Percentiles rank a stretch among this genome's conserved stretches.
Evolutionary conservation across 495 filamentous ascomycete genomes (phyloP).

Genomic region (Neurospora sublineolata): DNA sequence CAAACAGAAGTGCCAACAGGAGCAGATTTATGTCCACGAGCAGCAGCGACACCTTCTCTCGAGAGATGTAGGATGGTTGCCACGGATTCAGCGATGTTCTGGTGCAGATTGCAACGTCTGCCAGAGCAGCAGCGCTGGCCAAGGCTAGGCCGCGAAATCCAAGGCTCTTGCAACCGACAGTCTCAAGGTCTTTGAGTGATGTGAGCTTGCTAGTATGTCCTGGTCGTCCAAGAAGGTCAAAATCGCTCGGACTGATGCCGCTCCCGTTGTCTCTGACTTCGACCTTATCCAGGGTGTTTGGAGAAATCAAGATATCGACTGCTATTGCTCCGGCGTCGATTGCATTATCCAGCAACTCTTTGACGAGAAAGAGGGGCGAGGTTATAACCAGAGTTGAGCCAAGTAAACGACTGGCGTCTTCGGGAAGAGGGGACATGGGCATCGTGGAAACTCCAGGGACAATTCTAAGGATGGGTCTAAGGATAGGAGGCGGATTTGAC

Average conservation of each 20-base stretch:
- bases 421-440: constrained; percentile 45
- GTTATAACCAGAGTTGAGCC: constrained; percentile 64
- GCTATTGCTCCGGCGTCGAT: constrained; percentile 71
- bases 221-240: constrained; percentile 52
- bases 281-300: constrained; percentile 69
- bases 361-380: constrained; percentile 63
- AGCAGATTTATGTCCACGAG: constrained; percentile 41
- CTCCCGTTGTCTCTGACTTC: constrained; percentile 84
- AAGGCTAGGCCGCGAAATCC: constrained; percentile 87
- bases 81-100: constrained; percentile 56
- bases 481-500: not conserved
- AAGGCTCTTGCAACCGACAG: constrained; percentile 52
- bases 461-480: not conserved
- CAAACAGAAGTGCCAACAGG: constrained; percentile 72
- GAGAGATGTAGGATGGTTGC: constrained; percentile 34
- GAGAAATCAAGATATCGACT: constrained; percentile 60
- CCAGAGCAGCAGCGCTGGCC: constrained; percentile 64
- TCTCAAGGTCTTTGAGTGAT: constrained; percentile 56
- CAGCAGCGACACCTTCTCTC: constrained; percentile 27
- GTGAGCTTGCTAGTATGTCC: constrained; percentile 81
- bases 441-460: constrained; percentile 3
- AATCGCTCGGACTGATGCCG: constrained; percentile 65
- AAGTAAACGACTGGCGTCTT: constrained; percentile 51
- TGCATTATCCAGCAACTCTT: constrained; percentile 88
- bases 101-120: constrained; percentile 55